Evolutionary conservation across 805 yeast species (phyloP), one percentile per base, ranked within the genome.

Genomic region (Pichia nakasei): DNA sequence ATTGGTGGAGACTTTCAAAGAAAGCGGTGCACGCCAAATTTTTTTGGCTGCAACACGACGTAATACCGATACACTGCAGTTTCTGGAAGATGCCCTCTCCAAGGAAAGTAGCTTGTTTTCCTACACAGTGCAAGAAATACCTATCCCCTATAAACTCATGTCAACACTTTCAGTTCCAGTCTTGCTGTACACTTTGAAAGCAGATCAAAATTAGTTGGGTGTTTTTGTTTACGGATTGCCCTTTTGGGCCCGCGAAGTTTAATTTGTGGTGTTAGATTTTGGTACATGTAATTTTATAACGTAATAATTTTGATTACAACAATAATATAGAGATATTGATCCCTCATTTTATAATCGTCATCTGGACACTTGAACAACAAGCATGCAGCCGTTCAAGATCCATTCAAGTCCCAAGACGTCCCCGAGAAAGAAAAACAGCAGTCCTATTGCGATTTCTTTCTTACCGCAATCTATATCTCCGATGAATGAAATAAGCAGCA

Each of bases 11-110:
- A 29, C 32, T 13, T 29, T 29, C 15, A 7, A 3, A 9, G 17
- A 29, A 29, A 13, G 32, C 15, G 32, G 32, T 12, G 32, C 32
- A 13, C 9, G 13, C 6, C 32, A 12, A 6, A 60, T 60, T 3
- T 52, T 53, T 37, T 70, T 89, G 15, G 80, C 94, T 2, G 91
- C 94, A 5, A 85, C 96, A 0, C 70, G 82, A 2, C 64, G 97
- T 42, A 87, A 83, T 43, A 29, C 15, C 15, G 13, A 3, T 4
- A 29, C 32, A 11, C 17, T 29, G 15, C 32, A 29, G 13, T 7
- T 12, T 13, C 15, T 29, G 12, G 68, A 61, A 21, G 69, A 62
- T 2, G 80, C 87, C 0, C 53, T 72, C 6, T 6, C n/a, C 7
- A n/a, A n/a, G n/a, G n/a, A n/a, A n/a, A n/a, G n/a, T n/a, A n/a